Conservation (phyloP, 2,329 filamentous ascomycete species). For the Pezicula rhizophila region DNA sequence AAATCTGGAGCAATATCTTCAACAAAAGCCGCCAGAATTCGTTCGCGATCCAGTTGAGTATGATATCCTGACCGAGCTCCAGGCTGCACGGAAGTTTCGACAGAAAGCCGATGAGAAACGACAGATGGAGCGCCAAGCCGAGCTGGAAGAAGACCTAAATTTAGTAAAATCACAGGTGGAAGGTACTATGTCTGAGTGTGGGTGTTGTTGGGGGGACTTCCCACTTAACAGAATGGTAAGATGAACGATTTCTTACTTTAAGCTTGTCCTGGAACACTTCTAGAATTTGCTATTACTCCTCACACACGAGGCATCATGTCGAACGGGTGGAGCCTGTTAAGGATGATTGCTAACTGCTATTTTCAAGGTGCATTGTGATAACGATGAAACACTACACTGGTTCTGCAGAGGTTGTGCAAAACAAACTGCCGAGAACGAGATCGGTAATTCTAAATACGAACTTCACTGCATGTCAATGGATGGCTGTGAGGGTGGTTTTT, state of each 20-base stretch:
- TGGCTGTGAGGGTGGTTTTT: slow-evolving; percentile 59
- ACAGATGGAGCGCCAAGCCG: slow-evolving; percentile 32
- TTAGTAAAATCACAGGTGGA: slow-evolving; percentile 34
- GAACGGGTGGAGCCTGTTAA: no score
- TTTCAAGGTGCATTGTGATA: slow-evolving; percentile 50
- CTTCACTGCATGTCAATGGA: slow-evolving; percentile 66
- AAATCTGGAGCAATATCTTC: slow-evolving; percentile 6
- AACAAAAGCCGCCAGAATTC: neutral
- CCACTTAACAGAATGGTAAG: slow-evolving; percentile 56
- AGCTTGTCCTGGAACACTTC: no score
- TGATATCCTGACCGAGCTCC: slow-evolving; percentile 32
- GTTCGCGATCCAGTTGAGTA: neutral
- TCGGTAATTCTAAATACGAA: slow-evolving; percentile 64
- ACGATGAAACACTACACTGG: slow-evolving; percentile 37
- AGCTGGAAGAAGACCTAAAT: slow-evolving; percentile 36
- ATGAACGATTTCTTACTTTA: no score
- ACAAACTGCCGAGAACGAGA: slow-evolving; percentile 57
- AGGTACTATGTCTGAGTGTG: slow-evolving; percentile 59
- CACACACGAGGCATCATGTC: no score
- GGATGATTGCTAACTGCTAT: no score
- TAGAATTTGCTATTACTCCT: no score
- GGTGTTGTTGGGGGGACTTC: slow-evolving; percentile 65
- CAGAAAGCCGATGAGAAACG: slow-evolving; percentile 26
- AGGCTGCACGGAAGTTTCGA: slow-evolving; percentile 29
- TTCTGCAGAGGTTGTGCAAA: slow-evolving; percentile 67